Evolutionary conservation across 2,329 filamentous ascomycete species (phyloP).

Genomic region (Raffaelea albimanens): DNA sequence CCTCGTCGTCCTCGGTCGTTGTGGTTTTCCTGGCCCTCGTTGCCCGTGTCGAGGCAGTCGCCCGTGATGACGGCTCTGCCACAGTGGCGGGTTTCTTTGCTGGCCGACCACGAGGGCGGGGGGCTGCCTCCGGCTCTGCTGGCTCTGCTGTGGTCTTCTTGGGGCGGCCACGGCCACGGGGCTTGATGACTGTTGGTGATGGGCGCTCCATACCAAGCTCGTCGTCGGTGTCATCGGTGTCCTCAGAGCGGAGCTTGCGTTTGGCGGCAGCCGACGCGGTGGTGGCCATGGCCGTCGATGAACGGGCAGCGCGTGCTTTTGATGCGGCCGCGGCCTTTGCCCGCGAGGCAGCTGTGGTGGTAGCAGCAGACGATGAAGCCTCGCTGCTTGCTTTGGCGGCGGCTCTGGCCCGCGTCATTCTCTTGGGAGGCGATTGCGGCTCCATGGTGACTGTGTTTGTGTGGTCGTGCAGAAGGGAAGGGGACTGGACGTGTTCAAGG

Average conservation of each 20-base stretch:
- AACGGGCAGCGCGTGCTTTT: conserved; percentile 25
- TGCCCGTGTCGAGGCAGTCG: conserved; percentile 6
- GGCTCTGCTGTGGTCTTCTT: conserved; percentile 26
- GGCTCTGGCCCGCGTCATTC: conserved; percentile 26
- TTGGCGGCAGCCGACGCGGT: conserved; percentile 25
- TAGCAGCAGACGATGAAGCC: conserved; percentile 4
- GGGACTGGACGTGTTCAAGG: background rate
- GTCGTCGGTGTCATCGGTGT: conserved; percentile 29
- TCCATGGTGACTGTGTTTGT: conserved; percentile 14
- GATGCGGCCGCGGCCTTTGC: conserved; percentile 36
- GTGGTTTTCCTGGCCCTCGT: conserved; percentile 20
- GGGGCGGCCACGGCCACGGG: conserved; percentile 34
- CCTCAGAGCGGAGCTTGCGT: conserved; percentile 47
- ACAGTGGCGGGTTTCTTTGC: conserved; percentile 22
- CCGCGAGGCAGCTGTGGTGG: conserved; percentile 28
- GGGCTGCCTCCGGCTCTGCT: conserved; percentile 1
- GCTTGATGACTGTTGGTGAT: conserved; percentile 17
- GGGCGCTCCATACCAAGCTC: conserved; percentile 18
- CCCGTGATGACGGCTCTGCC: conserved; percentile 14
- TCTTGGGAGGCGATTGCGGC: conserved; percentile 17
- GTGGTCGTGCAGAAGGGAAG: background rate
- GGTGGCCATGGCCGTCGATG: conserved; percentile 14
- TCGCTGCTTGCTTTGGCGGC: conserved; percentile 30
- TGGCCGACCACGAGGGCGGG: conserved; percentile 17
- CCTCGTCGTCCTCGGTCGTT: conserved; percentile 3